Conservation (phyloP, 371 early-diverging fungal species). For the Parasitella parasitica region DNA sequence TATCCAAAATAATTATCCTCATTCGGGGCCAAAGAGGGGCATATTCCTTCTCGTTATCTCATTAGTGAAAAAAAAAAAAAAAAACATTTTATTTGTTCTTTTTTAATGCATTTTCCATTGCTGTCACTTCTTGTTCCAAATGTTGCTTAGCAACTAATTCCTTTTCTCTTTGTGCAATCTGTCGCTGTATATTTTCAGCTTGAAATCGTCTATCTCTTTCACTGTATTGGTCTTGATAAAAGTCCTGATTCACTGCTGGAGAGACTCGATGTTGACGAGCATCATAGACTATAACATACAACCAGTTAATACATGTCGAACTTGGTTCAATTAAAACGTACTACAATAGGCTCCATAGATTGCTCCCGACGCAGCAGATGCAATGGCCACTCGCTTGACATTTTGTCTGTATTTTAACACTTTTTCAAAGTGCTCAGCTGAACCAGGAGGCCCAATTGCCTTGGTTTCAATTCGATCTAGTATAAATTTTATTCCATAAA, state of each 20-base stretch:
- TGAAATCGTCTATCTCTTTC: conserved; percentile 30
- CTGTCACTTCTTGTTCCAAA: conserved; percentile 10
- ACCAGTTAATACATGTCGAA: background rate
- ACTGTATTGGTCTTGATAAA: conserved; percentile 43
- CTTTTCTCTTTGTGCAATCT: conserved; percentile 12
- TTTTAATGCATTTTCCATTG: conserved; percentile 5
- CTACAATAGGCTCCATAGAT: conserved; percentile 32
- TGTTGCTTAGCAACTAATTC: conserved; percentile 14
- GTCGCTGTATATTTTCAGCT: conserved; percentile 14
- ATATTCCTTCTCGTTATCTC: background rate
- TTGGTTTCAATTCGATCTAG: conserved; percentile 37
- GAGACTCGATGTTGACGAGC: conserved; percentile 28
- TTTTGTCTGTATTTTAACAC: conserved; percentile 21
- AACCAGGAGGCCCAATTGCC: conserved; percentile 44
- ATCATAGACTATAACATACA: conserved; percentile 27
- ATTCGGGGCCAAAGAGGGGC: background rate
- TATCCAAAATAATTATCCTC: background rate
- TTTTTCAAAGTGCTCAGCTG: conserved; percentile 28
- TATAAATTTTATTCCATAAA: conserved; percentile 39
- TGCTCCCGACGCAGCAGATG: conserved; percentile 23
- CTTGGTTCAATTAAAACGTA: conserved; percentile 7
- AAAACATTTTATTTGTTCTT: conserved; percentile 1
- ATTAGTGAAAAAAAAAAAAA: background rate
- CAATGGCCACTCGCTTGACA: conserved; percentile 23
- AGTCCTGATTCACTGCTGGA: conserved; percentile 26